These are phyloP conservation scores for Saturnispora sanitii DNA, from an alignment of 805 yeast genomes.

Conservation along the genomic window DNA sequence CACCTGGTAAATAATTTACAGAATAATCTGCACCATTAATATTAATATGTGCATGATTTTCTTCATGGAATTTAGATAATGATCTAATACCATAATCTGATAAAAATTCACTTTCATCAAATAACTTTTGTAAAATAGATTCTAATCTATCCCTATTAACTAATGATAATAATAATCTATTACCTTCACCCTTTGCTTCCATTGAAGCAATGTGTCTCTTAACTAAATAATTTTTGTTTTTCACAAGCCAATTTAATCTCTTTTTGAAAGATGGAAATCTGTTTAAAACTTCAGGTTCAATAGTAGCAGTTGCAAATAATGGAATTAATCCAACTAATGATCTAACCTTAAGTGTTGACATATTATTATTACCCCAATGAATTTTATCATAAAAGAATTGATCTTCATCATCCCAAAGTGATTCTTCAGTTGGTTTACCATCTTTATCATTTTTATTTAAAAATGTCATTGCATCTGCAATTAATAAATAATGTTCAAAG, in stretches of 20 bases:
- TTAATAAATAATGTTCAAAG: conserved; percentile 83
- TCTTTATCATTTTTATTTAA: conserved; percentile 29
- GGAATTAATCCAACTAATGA: conserved; percentile 91
- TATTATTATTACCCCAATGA: conserved; percentile 60
- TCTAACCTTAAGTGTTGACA: conserved; percentile 70
- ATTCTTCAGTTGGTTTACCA: conserved; percentile 36
- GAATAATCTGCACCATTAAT: conserved; percentile 66
- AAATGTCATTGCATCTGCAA: conserved; percentile 90
- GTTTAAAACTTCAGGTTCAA: conserved; percentile 74
- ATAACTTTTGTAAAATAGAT: conserved; percentile 67
- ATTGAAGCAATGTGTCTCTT: conserved; percentile 81
- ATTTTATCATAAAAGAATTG: conserved; percentile 87
- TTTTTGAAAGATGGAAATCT: conserved; percentile 75
- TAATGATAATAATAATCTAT: conserved; percentile 66
- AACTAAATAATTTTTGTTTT: conserved; percentile 58
- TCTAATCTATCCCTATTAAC: conserved; percentile 72
- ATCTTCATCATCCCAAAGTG: conserved; percentile 85
- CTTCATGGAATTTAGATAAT: conserved; percentile 73
- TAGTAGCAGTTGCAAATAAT: conserved; percentile 75
- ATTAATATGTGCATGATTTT: conserved; percentile 75
- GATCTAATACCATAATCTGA: conserved; percentile 84
- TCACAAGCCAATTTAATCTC: conserved; percentile 75
- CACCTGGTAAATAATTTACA: conserved; percentile 76
- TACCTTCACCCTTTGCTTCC: conserved; percentile 69
- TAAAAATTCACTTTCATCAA: conserved; percentile 79